Conservation (phyloP, 192 early-diverging fungal species). For the Coemansia erecta region DNA sequence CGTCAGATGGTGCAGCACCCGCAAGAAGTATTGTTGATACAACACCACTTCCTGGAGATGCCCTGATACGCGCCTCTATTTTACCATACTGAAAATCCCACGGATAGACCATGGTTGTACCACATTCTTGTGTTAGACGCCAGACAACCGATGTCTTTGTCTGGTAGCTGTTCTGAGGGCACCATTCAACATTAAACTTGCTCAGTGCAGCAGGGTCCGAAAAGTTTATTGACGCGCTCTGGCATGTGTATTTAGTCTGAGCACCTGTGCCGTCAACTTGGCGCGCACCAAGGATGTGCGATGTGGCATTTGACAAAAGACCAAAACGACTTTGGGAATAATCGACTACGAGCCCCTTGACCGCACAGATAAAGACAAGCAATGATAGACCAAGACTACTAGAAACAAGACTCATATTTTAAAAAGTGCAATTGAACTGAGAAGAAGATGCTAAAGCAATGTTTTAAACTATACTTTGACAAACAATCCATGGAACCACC, state of each 20-base stretch:
- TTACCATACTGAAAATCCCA: constrained; percentile 34
- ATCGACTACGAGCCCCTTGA: too few relatives aligned
- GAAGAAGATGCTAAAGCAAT: too few relatives aligned
- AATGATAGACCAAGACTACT: too few relatives aligned
- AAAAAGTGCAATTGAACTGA: too few relatives aligned
- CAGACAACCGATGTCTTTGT: constrained; percentile 23
- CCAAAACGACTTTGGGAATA: too few relatives aligned
- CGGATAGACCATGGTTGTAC: constrained; percentile 44
- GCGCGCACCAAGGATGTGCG: too few relatives aligned
- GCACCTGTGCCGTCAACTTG: background rate
- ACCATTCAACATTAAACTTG: constrained; percentile 44
- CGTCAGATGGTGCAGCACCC: constrained; percentile 53
- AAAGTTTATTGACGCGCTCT: constrained; percentile 31
- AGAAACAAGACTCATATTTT: too few relatives aligned
- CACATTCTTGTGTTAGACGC: constrained; percentile 42
- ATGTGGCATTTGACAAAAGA: too few relatives aligned
- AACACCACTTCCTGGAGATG: constrained; percentile 50
- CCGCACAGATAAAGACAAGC: too few relatives aligned
- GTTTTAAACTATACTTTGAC: too few relatives aligned
- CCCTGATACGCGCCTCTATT: constrained; percentile 35
- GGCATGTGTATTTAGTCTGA: constrained; percentile 19
- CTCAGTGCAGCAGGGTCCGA: constrained; percentile 27
- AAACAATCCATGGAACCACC: too few relatives aligned
- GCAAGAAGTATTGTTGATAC: constrained; percentile 56
- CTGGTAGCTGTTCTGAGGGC: constrained; percentile 45